Evolutionary conservation across 345 rosid species (phyloP), one percentile per base, ranked within the genome.

Genomic region (Camelina hispida): DNA sequence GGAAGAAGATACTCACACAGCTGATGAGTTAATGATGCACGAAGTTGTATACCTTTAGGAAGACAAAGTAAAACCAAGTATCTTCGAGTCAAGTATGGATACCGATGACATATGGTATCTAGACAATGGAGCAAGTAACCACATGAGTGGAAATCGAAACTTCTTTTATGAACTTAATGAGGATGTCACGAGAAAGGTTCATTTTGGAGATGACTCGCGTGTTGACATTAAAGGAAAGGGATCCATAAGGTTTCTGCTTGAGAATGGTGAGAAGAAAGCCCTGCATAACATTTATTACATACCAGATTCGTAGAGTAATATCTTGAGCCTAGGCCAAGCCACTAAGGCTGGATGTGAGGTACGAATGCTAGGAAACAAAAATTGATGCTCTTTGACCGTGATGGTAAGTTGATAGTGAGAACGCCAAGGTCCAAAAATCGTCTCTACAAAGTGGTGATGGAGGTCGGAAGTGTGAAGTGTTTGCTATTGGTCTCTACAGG

Each of bases 381-480:
- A 2, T 3, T 38, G 0, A 10, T 10, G 4, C 4, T 38, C 0
- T 38, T 2, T 38, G 12, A 38, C 7, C 13, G 13, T 0, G 0
- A 0, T 0, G 13, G 42, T 0, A 3, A 10, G 1, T 3, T 38
- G 1, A 2, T 38, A 2, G 13, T 10, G 1, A 38, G 0, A 2
- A 3, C 13, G 3, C 0, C 0, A 0, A 38, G 42, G 4, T 38
- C 1, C 0, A 38, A 3, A 38, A 38, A 38, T 1, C 13, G 4
- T 0, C 0, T 38, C 0, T 38, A 38, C 4, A 38, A 38, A 2
- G 42, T 38, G 0, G 0, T 3, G 4, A 2, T 38, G 4, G 42
- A 38, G 1, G 42, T 38, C 0, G 42, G 10, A 0, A 10, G 2
- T 1, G 3, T 10, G 0, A 10, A 10, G 13, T 38, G 42, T 3